Base-by-base conservation (phyloP, 2,329 filamentous ascomycete genomes). In the Arachnomyces sp. region DNA sequence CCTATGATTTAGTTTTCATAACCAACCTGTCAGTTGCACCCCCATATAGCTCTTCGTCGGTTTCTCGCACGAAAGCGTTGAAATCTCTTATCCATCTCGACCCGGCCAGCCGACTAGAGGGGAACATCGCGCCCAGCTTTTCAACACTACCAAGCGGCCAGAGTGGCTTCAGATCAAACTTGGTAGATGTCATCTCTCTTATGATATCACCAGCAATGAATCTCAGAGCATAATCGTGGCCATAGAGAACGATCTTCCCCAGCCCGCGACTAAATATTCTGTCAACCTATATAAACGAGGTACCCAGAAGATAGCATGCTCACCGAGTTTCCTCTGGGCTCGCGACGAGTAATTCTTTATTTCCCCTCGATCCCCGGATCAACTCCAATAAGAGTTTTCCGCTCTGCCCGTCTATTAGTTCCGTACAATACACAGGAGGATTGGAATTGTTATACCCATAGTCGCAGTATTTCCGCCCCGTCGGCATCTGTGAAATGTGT, bases 331-430 rank as follows among this genome's bases (percentile, higher is more conserved):
- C 13, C 31, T 36, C 36, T 8, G n/a, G 9, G 12, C 20, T 34
- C 30, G 34, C 31, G 8, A 35, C 15, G 28, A 44, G 28, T 9
- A 35, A 17, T 6, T 32, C 6, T 11, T 43, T 36, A 18, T 43
- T 41, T 3, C 41, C 38, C 12, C 47, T 16, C 17, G 42, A 46
- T 9, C 45, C 44, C 7, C 40, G 38, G 3, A 54, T 16, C 14
- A 53, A 25, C 38, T 57, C 54, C 12, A 49, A 36, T 3, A 58
- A 32, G 12, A 51, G 36, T 32, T 53, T 55, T 1, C 54, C 55
- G 14, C 47, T 45, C 55, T 58, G 17, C 20, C 12, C 9, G 12
- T 52, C 17, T 53, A 48, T 18, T 34, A 18, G 7, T 28, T 20
- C 13, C 28, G 31, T 12, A 30, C 11, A 32, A 28, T 16, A 5